A percentile compares a stretch with the other conserved stretches of the same genome.
Conservation (phyloP, 2,329 filamentous ascomycete species). For the Claviceps pusilla region DNA sequence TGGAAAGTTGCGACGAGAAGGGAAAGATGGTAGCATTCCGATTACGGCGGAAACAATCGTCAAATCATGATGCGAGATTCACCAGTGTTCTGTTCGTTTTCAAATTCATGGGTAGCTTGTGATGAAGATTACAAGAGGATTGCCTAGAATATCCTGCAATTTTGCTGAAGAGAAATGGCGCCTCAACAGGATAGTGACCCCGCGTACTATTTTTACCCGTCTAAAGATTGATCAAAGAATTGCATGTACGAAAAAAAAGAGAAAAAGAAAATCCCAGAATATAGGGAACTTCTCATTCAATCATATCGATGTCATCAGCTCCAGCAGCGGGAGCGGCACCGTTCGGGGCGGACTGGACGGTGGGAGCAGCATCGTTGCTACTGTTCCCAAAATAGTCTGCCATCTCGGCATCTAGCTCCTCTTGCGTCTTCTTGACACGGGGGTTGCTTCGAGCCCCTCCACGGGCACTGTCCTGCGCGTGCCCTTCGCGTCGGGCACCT, state of each 20-base stretch:
- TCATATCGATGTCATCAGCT: conserved; percentile 54
- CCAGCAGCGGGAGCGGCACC: conserved; percentile 20
- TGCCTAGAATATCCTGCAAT: background rate
- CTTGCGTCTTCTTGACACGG: conserved; percentile 69
- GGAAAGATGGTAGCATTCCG: background rate
- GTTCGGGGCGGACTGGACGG: conserved; percentile 14
- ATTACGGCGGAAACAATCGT: too few relatives aligned
- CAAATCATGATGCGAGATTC: background rate
- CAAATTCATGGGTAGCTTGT: background rate
- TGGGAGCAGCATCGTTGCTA: conserved; percentile 19
- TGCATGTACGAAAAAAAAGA: background rate
- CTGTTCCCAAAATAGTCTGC: conserved; percentile 66
- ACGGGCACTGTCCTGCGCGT: conserved; percentile 20
- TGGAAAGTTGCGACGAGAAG: background rate
- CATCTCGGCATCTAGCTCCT: conserved; percentile 94
- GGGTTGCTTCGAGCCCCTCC: conserved; percentile 27
- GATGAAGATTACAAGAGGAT: background rate
- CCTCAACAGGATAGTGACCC: background rate
- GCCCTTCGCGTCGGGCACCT: conserved; percentile 25
- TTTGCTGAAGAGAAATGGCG: background rate
- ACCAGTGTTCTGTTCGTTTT: background rate
- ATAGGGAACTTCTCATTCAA: conserved; percentile 31
- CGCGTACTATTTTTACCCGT: background rate
- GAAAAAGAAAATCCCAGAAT: background rate
- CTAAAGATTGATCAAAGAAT: background rate